Evolutionary conservation across 2,329 filamentous ascomycete genomes (phyloP).

Genomic region (Nothopassalora personata): DNA sequence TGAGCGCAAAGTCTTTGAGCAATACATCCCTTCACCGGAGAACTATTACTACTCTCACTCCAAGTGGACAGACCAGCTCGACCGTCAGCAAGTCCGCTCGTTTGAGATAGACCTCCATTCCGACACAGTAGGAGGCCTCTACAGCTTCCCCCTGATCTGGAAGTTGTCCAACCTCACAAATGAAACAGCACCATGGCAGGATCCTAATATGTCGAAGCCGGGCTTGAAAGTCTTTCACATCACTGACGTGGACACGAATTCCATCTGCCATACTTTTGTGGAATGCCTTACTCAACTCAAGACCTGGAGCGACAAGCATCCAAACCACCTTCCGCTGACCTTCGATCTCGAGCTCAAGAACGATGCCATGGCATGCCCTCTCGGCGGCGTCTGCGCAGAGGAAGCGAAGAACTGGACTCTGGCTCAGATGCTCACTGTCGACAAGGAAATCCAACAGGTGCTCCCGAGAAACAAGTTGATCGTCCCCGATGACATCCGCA

Average conservation of each 20-base stretch:
- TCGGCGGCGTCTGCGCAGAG: constrained; percentile 37
- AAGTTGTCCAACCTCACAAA: constrained; percentile 37
- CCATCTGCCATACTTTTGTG: constrained; percentile 44
- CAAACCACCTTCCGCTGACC: constrained; percentile 43
- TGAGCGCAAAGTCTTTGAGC: constrained; percentile 40
- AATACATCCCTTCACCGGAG: constrained; percentile 34
- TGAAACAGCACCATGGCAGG: constrained; percentile 35
- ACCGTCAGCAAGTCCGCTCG: constrained; percentile 44
- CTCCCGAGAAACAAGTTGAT: constrained; percentile 41
- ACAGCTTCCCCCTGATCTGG: constrained; percentile 43
- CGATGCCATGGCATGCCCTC: constrained; percentile 31
- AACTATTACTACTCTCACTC: constrained; percentile 49
- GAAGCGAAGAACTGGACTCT: constrained; percentile 43
- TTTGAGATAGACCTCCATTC: constrained; percentile 48
- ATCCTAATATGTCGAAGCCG: constrained; percentile 37
- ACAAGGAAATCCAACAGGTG: constrained; percentile 45
- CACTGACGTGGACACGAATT: constrained; percentile 45
- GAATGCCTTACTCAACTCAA: constrained; percentile 42
- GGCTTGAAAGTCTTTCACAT: constrained; percentile 50
- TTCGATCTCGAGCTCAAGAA: constrained; percentile 50
- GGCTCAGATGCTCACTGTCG: constrained; percentile 39
- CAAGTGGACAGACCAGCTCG: constrained; percentile 41
- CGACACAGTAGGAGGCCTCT: constrained; percentile 46
- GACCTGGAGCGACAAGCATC: constrained; percentile 42
- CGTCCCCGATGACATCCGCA: constrained; percentile 45